A percentile compares a stretch with the other conserved stretches of the same genome.
phyloP scores from a whole-genome alignment of 139 green algal genomes.

The Chlorella sp. region DNA sequence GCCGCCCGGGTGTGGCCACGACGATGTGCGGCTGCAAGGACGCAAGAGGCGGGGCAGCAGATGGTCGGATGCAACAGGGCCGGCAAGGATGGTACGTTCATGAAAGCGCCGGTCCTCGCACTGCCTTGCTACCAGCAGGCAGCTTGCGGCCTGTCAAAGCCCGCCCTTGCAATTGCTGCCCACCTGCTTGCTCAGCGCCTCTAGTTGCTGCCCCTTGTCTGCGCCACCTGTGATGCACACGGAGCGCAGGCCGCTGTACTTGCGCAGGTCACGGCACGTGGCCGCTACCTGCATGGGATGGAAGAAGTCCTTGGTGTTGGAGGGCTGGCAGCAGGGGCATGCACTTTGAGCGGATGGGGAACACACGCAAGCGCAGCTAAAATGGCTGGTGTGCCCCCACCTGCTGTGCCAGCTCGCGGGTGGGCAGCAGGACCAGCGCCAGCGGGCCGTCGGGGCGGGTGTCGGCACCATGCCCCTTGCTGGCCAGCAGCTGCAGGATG shows the following conservation, averaged over 20 bases:
- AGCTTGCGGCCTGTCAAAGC: no score
- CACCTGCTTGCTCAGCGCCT: slow-evolving; percentile 15
- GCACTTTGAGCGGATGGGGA: no score
- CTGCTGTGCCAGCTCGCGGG: slow-evolving; percentile 87
- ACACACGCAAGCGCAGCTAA: no score
- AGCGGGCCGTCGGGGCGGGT: slow-evolving; percentile 44
- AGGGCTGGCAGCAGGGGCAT: background rate
- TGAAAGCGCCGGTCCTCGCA: no score
- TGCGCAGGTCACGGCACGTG: slow-evolving; percentile 31
- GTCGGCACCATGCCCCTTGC: slow-evolving; percentile 20
- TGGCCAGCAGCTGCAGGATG: slow-evolving; percentile 36
- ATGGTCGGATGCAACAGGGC: background rate
- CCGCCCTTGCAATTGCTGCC: background rate
- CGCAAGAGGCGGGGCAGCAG: background rate
- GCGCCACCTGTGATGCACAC: slow-evolving; percentile 74
- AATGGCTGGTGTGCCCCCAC: no score
- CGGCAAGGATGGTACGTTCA: no score
- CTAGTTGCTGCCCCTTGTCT: slow-evolving; percentile 71
- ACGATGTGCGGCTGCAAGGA: slow-evolving; percentile 66
- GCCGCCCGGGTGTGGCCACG: slow-evolving; percentile 85
- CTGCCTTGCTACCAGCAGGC: no score
- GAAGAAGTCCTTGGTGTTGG: background rate
- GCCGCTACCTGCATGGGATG: slow-evolving; percentile 7
- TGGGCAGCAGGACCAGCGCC: slow-evolving; percentile 78
- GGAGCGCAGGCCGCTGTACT: slow-evolving; percentile 46